Evolutionary conservation across 2,329 filamentous ascomycete genomes (phyloP), one percentile per base, ranked within the genome.

Genomic region (Epichloe coenophiala): DNA sequence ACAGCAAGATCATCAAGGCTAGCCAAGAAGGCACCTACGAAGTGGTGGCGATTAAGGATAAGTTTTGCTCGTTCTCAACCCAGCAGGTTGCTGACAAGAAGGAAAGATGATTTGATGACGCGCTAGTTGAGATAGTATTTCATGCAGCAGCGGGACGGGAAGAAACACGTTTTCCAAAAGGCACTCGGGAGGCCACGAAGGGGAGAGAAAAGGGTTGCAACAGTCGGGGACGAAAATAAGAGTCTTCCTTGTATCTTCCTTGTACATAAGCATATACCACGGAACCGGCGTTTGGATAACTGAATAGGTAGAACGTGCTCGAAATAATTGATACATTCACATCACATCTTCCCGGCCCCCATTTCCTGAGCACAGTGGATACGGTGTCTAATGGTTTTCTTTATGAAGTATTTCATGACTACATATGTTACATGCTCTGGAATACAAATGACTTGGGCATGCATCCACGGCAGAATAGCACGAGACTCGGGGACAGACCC

Each of bases 1-100:
- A 88, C 65, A 83, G 72, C 61, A 90, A 95, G 75, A 80, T 81
- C 27, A 79, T 97, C 59, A 83, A 83, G 59, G 89, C 90, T 27
- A 89, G 84, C 58, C 87, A 95, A 63, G 93, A 97, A 73, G 93
- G 93, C 47, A 95, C 89, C 57, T 98, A 98, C 63, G 93, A 98
- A 70, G 91, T 98, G 17, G 87, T 97, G 33, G 84, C 88, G 11
- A 95, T 98, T 68, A 94, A 94, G 73, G 93, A 98, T 68, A 81
- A 81, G 61, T 94, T 80, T 70, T 98, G 93, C 65, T 83, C 88
- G 27, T 95, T 95, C 67, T 87, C 87, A 44, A 91, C 83, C 54
- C 77, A 83, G 61, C 77, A 80, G 56, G 68, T 74, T 44, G 43
- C 44, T 21, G 72, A 72, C 48, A 76, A 71, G 53, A 72, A 69